Evolutionary conservation across 805 yeast species (phyloP).

Genomic region (Myxozyma geophila): DNA sequence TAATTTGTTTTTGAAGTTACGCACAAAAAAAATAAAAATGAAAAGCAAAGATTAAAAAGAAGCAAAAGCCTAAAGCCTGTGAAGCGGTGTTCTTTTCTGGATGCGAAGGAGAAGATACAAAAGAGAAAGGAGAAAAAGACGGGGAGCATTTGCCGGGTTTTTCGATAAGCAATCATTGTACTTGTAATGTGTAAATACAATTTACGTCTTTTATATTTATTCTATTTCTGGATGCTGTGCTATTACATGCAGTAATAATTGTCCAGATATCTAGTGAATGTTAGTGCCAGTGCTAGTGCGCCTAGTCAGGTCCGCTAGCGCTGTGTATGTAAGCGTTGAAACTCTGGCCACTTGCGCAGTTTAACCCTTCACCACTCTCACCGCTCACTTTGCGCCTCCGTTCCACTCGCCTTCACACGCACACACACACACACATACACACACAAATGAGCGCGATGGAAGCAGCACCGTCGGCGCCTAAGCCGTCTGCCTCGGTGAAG

Average conservation of each 20-base stretch:
- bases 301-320: too few species aligned
- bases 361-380: too few species aligned
- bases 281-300: too few species aligned
- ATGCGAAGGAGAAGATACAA: neutral
- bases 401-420: neutral
- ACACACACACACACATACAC: neutral
- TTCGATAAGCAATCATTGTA: conserved; percentile 9
- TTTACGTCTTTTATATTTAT: neutral
- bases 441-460: conserved; percentile 33
- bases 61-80: neutral
- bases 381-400: conserved; percentile 1
- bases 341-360: too few species aligned
- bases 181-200: conserved; percentile 17
- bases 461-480: conserved; percentile 39
- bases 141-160: conserved; percentile 3
- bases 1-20: neutral
- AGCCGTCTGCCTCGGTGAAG: conserved; percentile 75
- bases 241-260: neutral
- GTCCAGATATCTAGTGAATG: neutral
- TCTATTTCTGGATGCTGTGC: neutral
- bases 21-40: conserved; percentile 9
- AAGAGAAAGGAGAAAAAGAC: neutral
- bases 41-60: conserved; percentile 2
- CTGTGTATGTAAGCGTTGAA: too few species aligned
- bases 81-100: neutral